A percentile compares a stretch with the other conserved stretches of the same genome.
Conservation (phyloP, 257 asterid genomes). For the Solanum megistacrolobum region DNA sequence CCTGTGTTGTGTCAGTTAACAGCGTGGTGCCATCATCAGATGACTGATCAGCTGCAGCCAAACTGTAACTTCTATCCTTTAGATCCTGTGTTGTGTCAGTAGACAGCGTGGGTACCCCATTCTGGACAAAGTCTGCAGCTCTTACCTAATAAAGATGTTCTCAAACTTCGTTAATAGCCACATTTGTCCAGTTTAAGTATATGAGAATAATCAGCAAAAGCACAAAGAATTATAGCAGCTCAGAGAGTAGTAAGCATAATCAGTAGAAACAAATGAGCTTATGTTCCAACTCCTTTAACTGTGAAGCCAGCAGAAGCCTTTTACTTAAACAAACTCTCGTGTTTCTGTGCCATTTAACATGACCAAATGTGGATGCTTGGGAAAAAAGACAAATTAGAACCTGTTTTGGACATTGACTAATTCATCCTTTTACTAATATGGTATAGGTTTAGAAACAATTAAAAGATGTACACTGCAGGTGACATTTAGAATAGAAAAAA, state of each 20-base stretch:
- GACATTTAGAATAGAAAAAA: background rate
- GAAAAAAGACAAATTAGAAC: background rate
- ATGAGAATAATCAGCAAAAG: background rate
- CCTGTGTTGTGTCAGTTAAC: background rate
- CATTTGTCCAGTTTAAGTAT: background rate
- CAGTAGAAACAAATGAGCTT: background rate
- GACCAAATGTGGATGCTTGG: background rate
- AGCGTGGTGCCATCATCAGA: background rate
- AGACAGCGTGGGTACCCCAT: constrained; percentile 3
- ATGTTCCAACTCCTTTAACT: background rate
- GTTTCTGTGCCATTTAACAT: background rate
- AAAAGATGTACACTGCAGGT: background rate
- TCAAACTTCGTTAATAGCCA: background rate
- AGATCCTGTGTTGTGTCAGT: background rate
- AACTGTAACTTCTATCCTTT: constrained; percentile 12
- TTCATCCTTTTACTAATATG: background rate
- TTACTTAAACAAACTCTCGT: background rate
- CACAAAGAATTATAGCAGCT: background rate
- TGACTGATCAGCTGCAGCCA: constrained; percentile 13
- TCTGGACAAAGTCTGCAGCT: constrained; percentile 52
- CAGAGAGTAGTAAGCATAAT: background rate
- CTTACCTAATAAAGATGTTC: constrained; percentile 42
- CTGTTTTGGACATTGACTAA: background rate
- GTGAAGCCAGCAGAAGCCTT: background rate
- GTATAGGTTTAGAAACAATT: background rate